Evolutionary conservation across 2,329 filamentous ascomycete species (phyloP), one percentile per base, ranked within the genome.

Genomic region (Thielaviopsis euricoi): DNA sequence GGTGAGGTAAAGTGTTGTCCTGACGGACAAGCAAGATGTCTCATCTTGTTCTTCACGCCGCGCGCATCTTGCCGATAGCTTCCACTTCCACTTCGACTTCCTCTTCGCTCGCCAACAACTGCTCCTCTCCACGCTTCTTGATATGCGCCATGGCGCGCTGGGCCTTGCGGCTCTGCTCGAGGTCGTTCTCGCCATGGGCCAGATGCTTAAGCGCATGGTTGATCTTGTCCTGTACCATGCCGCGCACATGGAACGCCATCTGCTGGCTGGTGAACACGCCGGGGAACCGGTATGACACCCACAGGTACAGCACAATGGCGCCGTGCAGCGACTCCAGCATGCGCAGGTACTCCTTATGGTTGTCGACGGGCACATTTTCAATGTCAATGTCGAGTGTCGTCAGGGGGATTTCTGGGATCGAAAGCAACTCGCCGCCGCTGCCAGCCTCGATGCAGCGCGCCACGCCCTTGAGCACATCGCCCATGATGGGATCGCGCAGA

Each of bases 281-380:
- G 3, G 82, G 76, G 68, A 91, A 95, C 6, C 91, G 84, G 70
- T 91, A 97, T 64, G 87, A 91, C 17, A 98, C 76, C 93, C 93
- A 98, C 1, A 95, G 76, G 67, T 97, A 98, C 52, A 90, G 73
- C 51, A 91, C 88, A 43, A 98, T 73, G 26, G 81, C 76, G 65
- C 87, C 87, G 71, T 98, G 93, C 17, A 98, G 75, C 2, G 73
- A 69, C 68, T 98, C 93, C 21, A 97, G 74, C 9, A 75, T 71
- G 57, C 74, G 73, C 12, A 98, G 75, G 63, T 89, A 87, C 0
- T 73, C 22, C 68, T 56, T 76, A 71, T 15, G 69, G 67, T 0
- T 67, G 67, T 0, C 70, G 67, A 0, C 71, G 65, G 25, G 64
- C 68, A 7, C 69, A 62, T 1, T 49, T 6, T 68, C 63, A 25